A percentile compares a stretch with the other conserved stretches of the same genome.
Conservation (phyloP, 2,329 filamentous ascomycete species). For the Fusarium sp. region DNA sequence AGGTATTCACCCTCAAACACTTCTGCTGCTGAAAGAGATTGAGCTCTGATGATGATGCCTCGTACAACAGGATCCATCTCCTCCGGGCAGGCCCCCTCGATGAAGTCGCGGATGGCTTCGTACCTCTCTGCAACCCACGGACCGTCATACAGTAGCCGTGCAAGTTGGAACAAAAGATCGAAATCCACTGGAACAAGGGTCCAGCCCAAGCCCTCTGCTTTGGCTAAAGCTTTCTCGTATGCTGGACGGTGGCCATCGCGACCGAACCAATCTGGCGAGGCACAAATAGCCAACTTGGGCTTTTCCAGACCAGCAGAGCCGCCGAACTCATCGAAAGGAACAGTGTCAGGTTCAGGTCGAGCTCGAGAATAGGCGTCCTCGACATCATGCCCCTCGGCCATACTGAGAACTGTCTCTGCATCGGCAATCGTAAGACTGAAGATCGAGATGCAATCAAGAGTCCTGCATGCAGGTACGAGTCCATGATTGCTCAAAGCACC, state of each 20-base stretch:
- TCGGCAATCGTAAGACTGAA: constrained; percentile 64
- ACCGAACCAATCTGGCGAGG: constrained; percentile 56
- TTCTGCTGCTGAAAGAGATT: constrained; percentile 60
- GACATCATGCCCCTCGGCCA: constrained; percentile 62
- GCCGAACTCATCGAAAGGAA: constrained; percentile 50
- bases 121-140: constrained; percentile 70
- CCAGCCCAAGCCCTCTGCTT: constrained; percentile 57
- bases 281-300: constrained; percentile 58
- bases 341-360: constrained; percentile 29
- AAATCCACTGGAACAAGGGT: constrained; percentile 61
- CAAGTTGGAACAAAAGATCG: constrained; percentile 64
- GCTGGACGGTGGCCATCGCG: constrained; percentile 56
- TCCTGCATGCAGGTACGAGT: constrained; percentile 68
- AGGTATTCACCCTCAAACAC: constrained; percentile 59
- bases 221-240: constrained; percentile 58
- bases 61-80: constrained; percentile 56
- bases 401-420: constrained; percentile 63
- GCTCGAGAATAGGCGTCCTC: constrained; percentile 66
- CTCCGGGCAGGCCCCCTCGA: constrained; percentile 50
- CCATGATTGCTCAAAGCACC: constrained; percentile 64
- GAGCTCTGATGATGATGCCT: constrained; percentile 55
- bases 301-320: constrained; percentile 29
- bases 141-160: constrained; percentile 68
- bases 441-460: constrained; percentile 69
- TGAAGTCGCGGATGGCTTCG: constrained; percentile 63